Evolutionary conservation across 805 yeast species (phyloP), one percentile per base, ranked within the genome.

Genomic region (Yarrowia sp.): DNA sequence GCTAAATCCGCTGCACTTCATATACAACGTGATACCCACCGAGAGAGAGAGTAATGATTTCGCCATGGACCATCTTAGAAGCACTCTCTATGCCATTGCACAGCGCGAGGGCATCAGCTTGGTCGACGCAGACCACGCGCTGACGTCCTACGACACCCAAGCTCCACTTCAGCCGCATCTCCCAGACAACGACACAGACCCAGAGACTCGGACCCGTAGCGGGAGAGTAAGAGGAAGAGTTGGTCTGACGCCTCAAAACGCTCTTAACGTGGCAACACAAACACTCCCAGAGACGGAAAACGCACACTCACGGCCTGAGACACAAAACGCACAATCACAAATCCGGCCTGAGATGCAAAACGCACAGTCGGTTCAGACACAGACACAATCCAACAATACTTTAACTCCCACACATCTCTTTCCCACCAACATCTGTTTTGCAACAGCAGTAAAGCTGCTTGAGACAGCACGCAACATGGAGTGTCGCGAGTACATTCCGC

Each of bases 341-440:
- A 21, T 9, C 16, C 22, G 16, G n/a, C n/a, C n/a, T n/a, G n/a
- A n/a, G n/a, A n/a, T n/a, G n/a, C n/a, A n/a, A n/a, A n/a, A n/a
- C n/a, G n/a, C n/a, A n/a, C n/a, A n/a, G n/a, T 3, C 44, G 16
- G 3, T 12, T 14, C 48, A 43, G 14, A 7, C 48, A 43, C 30
- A 43, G 14, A 10, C 46, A 21, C 48, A 43, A 22, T 7, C 30
- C 2, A 28, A 8, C 19, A 16, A 2, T 17, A 11, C 41, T 11
- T 4, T 8, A 8, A 33, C n/a, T 3, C 38, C n/a, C n/a, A 30
- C 26, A 14, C 56, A 49, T 28, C 2, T 9, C 3, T 54, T 54
- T 22, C 61, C 61, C 7, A 54, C 46, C n/a, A 54, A 54, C 46
- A 36, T 54, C 14, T 36, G 46, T 9, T 54, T 54, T 24, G 46